Conservation (phyloP, 345 rosid species). For the Boechera retrofracta region DNA sequence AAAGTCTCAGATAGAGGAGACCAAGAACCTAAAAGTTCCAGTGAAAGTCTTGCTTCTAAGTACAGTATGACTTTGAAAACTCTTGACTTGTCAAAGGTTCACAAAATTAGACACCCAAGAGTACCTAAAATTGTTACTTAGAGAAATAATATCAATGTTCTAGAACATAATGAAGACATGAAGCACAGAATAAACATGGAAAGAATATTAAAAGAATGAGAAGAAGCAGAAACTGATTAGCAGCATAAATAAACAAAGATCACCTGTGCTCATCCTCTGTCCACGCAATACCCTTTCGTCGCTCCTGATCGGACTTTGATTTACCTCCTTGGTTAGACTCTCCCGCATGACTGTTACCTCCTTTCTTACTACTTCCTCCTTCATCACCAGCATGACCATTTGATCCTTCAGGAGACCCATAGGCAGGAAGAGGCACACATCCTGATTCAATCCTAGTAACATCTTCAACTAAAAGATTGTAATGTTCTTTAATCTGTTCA, state of each 20-base stretch:
- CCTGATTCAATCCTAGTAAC: slow-evolving; percentile 84
- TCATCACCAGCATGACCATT: slow-evolving; percentile 68
- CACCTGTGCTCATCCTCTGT: slow-evolving; percentile 97
- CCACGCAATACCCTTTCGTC: slow-evolving; percentile 98
- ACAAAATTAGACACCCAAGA: slow-evolving; percentile 4
- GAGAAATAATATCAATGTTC: background rate
- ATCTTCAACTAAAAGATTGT: slow-evolving; percentile 83
- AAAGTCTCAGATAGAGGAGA: slow-evolving; percentile 11
- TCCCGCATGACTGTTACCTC: slow-evolving; percentile 57
- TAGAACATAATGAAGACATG: background rate
- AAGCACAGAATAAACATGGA: slow-evolving; percentile 23
- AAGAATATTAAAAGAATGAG: background rate
- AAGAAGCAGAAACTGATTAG: slow-evolving; percentile 32
- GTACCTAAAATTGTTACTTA: slow-evolving; percentile 1
- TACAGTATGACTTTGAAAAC: slow-evolving; percentile 14
- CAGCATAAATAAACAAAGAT: slow-evolving; percentile 32
- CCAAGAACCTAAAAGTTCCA: slow-evolving; percentile 12
- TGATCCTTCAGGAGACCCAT: slow-evolving; percentile 68
- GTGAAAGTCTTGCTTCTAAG: slow-evolving; percentile 25
- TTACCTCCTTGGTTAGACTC: slow-evolving; percentile 80
- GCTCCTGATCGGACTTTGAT: slow-evolving; percentile 94
- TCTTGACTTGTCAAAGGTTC: slow-evolving; percentile 6
- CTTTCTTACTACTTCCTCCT: slow-evolving; percentile 72
- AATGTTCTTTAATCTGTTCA: slow-evolving; percentile 82
- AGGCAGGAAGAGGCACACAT: slow-evolving; percentile 79